A percentile compares a stretch with the other conserved stretches of the same genome.
Evolutionary conservation across 1,284 basidiomycete species (phyloP).

Genomic region (Malassezia japonica): DNA sequence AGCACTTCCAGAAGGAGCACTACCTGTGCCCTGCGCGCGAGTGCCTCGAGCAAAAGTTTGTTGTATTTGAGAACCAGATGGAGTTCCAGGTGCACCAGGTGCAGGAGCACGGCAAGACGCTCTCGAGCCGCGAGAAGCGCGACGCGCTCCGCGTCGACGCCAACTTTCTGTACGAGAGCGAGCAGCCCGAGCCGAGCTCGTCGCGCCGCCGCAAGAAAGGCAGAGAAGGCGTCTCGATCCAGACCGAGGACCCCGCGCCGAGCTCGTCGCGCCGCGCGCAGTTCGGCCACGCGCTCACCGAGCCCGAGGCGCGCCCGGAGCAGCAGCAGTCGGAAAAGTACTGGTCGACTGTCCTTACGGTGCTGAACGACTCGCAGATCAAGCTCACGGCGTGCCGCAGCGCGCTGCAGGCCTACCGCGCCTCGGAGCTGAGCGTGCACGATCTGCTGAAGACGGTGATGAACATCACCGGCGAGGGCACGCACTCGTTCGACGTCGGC

Average conservation of each 20-base stretch:
- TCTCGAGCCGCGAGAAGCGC: conserved; percentile 66
- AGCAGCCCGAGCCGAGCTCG: neutral
- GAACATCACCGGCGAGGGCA: conserved; percentile 62
- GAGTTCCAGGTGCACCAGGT: conserved; percentile 90
- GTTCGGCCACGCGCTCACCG: conserved; percentile 13
- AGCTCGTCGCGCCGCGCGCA: conserved; percentile 15
- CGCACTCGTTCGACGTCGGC: conserved; percentile 11
- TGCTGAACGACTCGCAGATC: conserved; percentile 59
- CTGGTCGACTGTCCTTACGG: conserved; percentile 59
- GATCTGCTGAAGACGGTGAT: conserved; percentile 80
- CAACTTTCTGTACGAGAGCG: conserved; percentile 63
- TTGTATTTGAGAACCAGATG: conserved; percentile 75
- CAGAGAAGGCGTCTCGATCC: neutral
- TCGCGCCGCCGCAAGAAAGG: conserved; percentile 14
- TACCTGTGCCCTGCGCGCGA: conserved; percentile 64
- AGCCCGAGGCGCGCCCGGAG: neutral
- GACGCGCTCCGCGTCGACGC: conserved; percentile 69
- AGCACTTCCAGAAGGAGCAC: conserved; percentile 55
- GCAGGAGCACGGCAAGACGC: conserved; percentile 69
- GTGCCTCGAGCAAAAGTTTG: conserved; percentile 81
- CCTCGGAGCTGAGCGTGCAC: conserved; percentile 66
- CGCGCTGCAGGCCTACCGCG: conserved; percentile 68
- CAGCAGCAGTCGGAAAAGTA: conserved; percentile 49
- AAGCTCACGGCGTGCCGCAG: conserved; percentile 69
- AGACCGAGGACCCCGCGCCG: neutral